phyloP scores from a whole-genome alignment of 495 filamentous ascomycete species.

The Penicillium tannophilum region DNA sequence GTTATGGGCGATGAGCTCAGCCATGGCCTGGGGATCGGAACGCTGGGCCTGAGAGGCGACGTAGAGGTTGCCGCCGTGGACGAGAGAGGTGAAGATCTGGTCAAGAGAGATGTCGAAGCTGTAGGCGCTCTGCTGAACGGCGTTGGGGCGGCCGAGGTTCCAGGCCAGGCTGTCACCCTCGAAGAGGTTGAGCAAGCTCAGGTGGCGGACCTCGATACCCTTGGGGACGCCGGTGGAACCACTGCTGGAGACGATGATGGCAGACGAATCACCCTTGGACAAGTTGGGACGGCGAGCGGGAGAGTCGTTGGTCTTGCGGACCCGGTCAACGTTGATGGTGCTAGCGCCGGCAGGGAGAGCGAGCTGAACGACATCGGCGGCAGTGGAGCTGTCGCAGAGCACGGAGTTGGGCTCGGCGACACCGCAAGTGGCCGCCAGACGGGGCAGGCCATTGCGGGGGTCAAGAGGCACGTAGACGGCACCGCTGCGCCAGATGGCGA shows the following conservation, averaged over 20 bases:
- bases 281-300: too few relatives aligned
- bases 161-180: slow-evolving; percentile 21
- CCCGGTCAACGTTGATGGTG: too few relatives aligned
- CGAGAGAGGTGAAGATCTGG: slow-evolving; percentile 31
- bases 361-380: too few relatives aligned
- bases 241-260: slow-evolving; percentile 41
- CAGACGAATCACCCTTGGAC: slow-evolving; percentile 5
- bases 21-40: slow-evolving; percentile 31
- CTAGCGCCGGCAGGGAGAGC: too few relatives aligned
- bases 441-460: not conserved
- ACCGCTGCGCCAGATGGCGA: slow-evolving; percentile 49
- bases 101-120: slow-evolving; percentile 33
- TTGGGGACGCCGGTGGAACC: slow-evolving; percentile 39
- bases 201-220: slow-evolving; percentile 37
- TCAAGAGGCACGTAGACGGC: slow-evolving; percentile 48
- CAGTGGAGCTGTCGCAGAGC: too few relatives aligned
- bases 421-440: too few relatives aligned
- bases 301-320: too few relatives aligned
- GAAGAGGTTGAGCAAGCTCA: slow-evolving; percentile 29
- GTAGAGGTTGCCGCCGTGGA: slow-evolving; percentile 41
- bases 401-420: too few relatives aligned
- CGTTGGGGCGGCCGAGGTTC: slow-evolving; percentile 10
- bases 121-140: slow-evolving; percentile 40
- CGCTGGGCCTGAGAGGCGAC: too few relatives aligned
- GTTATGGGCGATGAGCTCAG: slow-evolving; percentile 32